These are phyloP conservation scores for Phytophthora ohioensis DNA, from an alignment of 352 stramenopile genomes.

Conservation along the genomic window DNA sequence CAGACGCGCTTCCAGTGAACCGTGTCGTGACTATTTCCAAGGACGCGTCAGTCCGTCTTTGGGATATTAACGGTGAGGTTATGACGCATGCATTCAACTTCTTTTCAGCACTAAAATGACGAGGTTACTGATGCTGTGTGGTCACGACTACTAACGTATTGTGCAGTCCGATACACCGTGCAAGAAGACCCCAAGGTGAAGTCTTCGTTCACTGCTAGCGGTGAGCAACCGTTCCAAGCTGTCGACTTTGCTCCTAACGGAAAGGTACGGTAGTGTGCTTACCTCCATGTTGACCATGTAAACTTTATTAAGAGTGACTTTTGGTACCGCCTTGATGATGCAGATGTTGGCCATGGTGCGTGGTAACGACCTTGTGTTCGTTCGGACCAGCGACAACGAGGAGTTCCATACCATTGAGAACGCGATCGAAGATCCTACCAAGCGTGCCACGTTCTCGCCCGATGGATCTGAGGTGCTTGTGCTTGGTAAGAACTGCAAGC, in stretches of 20 bases:
- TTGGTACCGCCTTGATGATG: not conserved
- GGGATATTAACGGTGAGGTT: conserved; percentile 82
- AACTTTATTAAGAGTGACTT: not conserved
- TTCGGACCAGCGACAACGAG: conserved; percentile 56
- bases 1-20: conserved; percentile 72
- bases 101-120: not conserved
- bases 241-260: conserved; percentile 73
- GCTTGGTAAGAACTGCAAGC: conserved; percentile 68
- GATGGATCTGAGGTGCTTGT: conserved; percentile 73
- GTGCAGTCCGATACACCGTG: conserved; percentile 77
- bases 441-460: conserved; percentile 69
- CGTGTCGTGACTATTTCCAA: conserved; percentile 83
- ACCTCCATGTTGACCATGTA: not conserved
- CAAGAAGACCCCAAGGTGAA: conserved; percentile 82
- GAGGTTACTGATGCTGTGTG: not conserved
- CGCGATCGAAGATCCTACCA: conserved; percentile 70
- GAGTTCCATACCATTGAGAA: conserved; percentile 63
- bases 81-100: not conserved
- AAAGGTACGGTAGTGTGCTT: conserved; percentile 51
- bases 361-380: conserved; percentile 67
- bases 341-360: conserved; percentile 69
- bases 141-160: not conserved
- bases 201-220: conserved; percentile 66
- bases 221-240: conserved; percentile 60
- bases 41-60: conserved; percentile 76